Base-by-base conservation (phyloP, 2,329 filamentous ascomycete genomes). In the Colletotrichum scovillei region DNA sequence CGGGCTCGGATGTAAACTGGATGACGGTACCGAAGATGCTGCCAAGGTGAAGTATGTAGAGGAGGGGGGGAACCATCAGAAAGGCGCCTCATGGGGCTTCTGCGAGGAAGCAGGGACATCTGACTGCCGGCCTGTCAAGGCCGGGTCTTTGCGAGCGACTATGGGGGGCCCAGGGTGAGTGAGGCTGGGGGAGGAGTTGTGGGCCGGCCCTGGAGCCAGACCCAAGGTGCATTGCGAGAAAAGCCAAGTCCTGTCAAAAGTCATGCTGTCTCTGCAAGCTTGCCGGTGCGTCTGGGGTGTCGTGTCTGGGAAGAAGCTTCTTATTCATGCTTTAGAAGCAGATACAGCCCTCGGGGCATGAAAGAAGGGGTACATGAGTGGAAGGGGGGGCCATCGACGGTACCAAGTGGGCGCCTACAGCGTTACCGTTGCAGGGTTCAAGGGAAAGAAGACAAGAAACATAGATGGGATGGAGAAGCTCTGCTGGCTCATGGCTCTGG, bases 241-340 rank as follows among this genome's bases (percentile, higher is more conserved):
- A 69, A 64, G 66, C 57, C 59, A 65, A 65, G 42, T 65, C 67
- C 58, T 63, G 60, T 11, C 42, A 63, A 52, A 49, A 63, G 55
- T 73, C 67, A 70, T 73, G 70, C 67, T 63, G 64, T 55, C 42
- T 32, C 53, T 64, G 59, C 63, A 59, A 30, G 59, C 28, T 65
- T 59, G 70, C 67, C 67, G 32, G 22, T 62, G 70, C 70, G 70
- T 70, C 55, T 32, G 55, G 60, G 60, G 67, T 73, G 66, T 73
- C 22, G 55, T 59, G 70, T 65, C 55, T 73, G 70, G 60, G 60
- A 72, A 59, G 60, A 65, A 64, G 59, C 70, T 70, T 59, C 30
- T 12, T 64, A 9, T 70, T 73, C 70, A 73, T 73, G 70, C 70
- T 60, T 60, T 62, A 26, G 56, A 69, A 24, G 60, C 60, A 65